Evolutionary conservation across 1,284 basidiomycete genomes (phyloP).

Genomic region (Cryptococcus sp.): DNA sequence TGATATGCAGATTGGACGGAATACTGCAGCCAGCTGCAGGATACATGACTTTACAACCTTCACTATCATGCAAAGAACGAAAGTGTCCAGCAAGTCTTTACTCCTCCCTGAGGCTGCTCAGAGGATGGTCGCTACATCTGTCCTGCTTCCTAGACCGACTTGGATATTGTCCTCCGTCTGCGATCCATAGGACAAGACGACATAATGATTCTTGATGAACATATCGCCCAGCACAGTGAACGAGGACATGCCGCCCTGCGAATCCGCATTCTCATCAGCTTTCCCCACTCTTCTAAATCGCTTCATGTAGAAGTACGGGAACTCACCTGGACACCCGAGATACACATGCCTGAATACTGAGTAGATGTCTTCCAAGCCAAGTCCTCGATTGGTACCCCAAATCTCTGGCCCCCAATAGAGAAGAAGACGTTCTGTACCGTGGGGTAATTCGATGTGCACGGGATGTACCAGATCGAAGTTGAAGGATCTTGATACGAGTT

Average conservation of each 20-base stretch:
- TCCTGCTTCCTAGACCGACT: conserved; percentile 24
- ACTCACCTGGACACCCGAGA: conserved; percentile 32
- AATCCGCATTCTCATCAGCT: background rate
- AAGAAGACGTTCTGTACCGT: conserved; percentile 24
- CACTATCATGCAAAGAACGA: no score
- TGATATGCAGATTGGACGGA: no score
- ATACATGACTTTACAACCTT: no score
- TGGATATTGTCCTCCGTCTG: conserved; percentile 10
- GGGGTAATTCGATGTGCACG: conserved; percentile 18
- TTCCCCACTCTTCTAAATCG: background rate
- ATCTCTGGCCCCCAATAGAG: conserved; percentile 18
- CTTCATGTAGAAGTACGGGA: background rate
- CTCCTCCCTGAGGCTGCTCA: background rate
- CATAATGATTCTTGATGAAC: conserved; percentile 36
- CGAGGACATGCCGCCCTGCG: conserved; percentile 22
- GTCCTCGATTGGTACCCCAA: conserved; percentile 29
- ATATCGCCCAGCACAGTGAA: conserved; percentile 33
- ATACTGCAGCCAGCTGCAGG: no score
- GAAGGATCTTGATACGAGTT: conserved; percentile 11
- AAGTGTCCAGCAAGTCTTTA: no score
- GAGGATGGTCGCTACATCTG: conserved; percentile 19
- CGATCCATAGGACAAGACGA: conserved; percentile 27
- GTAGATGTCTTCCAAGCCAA: conserved; percentile 30
- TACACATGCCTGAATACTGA: conserved; percentile 17
- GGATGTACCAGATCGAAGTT: conserved; percentile 27